Evolutionary conservation across 106 monocot genomes (phyloP).

Genomic region (Apostasia ramifera): DNA sequence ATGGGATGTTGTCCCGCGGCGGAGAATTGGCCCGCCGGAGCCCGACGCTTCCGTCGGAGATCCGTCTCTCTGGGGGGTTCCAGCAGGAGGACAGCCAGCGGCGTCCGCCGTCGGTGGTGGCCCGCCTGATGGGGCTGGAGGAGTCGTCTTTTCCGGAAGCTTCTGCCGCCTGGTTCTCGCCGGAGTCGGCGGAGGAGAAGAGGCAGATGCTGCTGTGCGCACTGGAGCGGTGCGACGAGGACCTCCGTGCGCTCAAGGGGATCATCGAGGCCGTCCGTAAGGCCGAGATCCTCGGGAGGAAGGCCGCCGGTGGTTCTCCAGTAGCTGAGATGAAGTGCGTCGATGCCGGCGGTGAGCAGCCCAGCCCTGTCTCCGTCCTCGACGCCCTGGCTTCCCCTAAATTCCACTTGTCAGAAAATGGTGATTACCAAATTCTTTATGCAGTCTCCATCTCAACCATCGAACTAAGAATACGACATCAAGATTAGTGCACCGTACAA

Average conservation of each 20-base stretch:
- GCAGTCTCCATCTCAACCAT: no score
- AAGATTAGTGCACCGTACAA: no score
- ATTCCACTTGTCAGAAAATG: neutral
- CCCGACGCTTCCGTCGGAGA: constrained; percentile 1
- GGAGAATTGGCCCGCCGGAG: neutral
- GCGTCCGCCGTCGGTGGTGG: neutral
- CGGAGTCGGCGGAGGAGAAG: constrained; percentile 5
- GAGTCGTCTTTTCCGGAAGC: neutral
- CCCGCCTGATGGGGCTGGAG: constrained; percentile 4
- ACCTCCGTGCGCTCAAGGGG: neutral
- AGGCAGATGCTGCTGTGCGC: neutral
- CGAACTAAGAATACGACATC: no score
- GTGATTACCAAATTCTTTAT: neutral
- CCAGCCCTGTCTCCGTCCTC: neutral
- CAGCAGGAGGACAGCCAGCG: neutral
- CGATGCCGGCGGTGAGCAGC: neutral
- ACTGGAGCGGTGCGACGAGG: constrained; percentile 7
- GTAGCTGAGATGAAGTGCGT: neutral
- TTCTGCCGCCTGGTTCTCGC: no score
- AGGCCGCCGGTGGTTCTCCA: neutral
- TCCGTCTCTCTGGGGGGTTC: constrained; percentile 1
- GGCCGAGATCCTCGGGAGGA: neutral
- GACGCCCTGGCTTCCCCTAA: neutral
- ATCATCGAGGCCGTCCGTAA: constrained; percentile 7
- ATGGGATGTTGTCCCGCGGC: neutral